Percentiles rank a stretch among this genome's conserved stretches.
phyloP scores from a whole-genome alignment of 2,329 filamentous ascomycete genomes.

The Neopestalotiopsis sp. region DNA sequence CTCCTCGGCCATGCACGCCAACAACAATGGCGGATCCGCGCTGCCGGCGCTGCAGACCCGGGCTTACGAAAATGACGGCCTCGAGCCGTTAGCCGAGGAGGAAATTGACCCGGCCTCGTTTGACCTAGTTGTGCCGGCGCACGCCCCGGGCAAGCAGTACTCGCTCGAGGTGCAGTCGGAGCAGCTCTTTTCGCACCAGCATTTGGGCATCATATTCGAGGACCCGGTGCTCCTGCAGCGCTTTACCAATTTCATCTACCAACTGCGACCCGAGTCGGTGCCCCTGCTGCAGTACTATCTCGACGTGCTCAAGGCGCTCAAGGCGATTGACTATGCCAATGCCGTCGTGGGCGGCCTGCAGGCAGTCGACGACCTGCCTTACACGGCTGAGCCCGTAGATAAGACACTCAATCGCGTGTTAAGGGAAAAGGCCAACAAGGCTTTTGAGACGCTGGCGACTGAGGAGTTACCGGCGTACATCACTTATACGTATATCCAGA shows the following conservation, averaged over 20 bases:
- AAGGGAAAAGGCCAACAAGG: slow-evolving; percentile 66
- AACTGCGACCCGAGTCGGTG: slow-evolving; percentile 65
- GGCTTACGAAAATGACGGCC: slow-evolving; percentile 34
- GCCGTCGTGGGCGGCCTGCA: slow-evolving; percentile 67
- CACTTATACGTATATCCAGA: slow-evolving; percentile 70
- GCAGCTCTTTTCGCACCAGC: slow-evolving; percentile 68
- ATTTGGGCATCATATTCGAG: slow-evolving; percentile 69
- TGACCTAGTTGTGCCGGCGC: slow-evolving; percentile 50
- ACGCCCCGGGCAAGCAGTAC: slow-evolving; percentile 44
- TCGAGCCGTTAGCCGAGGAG: slow-evolving; percentile 42
- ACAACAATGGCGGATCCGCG: slow-evolving; percentile 18
- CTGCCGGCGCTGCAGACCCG: slow-evolving; percentile 34
- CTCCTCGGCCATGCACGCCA: slow-evolving; percentile 30
- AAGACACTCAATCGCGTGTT: slow-evolving; percentile 63
- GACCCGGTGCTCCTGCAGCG: slow-evolving; percentile 66
- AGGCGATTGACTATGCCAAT: slow-evolving; percentile 75
- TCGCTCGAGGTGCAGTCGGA: slow-evolving; percentile 70
- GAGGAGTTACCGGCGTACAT: slow-evolving; percentile 77
- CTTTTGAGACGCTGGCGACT: slow-evolving; percentile 67
- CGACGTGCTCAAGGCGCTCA: slow-evolving; percentile 72
- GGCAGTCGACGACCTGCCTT: slow-evolving; percentile 59
- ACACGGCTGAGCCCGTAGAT: slow-evolving; percentile 55
- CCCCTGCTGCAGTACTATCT: slow-evolving; percentile 74
- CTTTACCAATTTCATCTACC: slow-evolving; percentile 71
- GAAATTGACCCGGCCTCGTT: slow-evolving; percentile 46